Conservation (phyloP, 2,329 filamentous ascomycete species). For the Cylindrodendrum hubeiense region DNA sequence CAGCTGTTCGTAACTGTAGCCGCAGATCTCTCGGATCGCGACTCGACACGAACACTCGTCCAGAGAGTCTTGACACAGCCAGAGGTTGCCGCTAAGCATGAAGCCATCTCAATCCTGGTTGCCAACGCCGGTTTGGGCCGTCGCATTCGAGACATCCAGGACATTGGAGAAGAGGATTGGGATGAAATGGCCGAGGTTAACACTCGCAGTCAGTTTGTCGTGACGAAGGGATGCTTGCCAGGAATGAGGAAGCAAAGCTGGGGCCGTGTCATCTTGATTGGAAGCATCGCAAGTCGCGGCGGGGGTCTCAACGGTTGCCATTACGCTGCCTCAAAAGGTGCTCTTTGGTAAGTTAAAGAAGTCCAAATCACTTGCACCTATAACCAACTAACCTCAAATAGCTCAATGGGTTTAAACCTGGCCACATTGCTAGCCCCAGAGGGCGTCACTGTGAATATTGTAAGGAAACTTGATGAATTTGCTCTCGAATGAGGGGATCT, state of each 20-base stretch:
- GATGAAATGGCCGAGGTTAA: conserved; percentile 52
- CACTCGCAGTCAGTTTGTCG: conserved; percentile 49
- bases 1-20: conserved; percentile 44
- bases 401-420: conserved; percentile 51
- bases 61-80: background rate
- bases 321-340: conserved; percentile 50
- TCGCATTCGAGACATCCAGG: conserved; percentile 48
- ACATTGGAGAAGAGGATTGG: conserved; percentile 52
- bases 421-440: conserved; percentile 47
- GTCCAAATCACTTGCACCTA: conserved; percentile 6
- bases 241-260: conserved; percentile 49
- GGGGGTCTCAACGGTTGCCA: conserved; percentile 51
- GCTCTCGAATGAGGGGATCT: background rate
- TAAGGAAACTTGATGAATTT: conserved; percentile 24
- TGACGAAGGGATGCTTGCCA: conserved; percentile 47
- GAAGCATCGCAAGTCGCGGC: conserved; percentile 50
- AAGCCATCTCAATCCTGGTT: conserved; percentile 5
- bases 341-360: conserved; percentile 34
- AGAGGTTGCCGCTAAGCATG: conserved; percentile 18
- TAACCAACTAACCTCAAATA: conserved; percentile 20
- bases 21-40: conserved; percentile 46
- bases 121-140: conserved; percentile 42
- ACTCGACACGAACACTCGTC: conserved; percentile 16
- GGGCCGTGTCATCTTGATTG: conserved; percentile 49
- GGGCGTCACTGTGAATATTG: conserved; percentile 50